Conservation (phyloP, 2,329 filamentous ascomycete genomes). For the Rutstroemia sp. region DNA sequence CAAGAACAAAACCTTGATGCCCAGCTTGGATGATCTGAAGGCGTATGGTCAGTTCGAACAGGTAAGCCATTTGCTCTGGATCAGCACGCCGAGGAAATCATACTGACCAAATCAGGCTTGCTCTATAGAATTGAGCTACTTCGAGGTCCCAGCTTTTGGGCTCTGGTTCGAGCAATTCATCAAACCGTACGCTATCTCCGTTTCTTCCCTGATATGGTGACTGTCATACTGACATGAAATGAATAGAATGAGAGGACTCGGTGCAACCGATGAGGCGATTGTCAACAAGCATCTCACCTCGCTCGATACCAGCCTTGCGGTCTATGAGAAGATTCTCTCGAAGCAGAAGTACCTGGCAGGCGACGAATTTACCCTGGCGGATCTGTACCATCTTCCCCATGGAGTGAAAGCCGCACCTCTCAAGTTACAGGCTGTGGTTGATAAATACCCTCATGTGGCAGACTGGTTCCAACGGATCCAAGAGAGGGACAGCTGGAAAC, state of each 20-base stretch:
- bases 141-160: neutral
- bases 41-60: slow-evolving; percentile 19
- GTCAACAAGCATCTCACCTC: neutral
- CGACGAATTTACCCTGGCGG: slow-evolving; percentile 16
- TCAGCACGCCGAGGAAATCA: neutral
- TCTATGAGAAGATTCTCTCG: slow-evolving; percentile 16
- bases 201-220: neutral
- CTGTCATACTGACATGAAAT: neutral
- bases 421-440: slow-evolving; percentile 2
- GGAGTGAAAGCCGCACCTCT: slow-evolving; percentile 1
- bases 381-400: slow-evolving; percentile 18
- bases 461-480: slow-evolving; percentile 5
- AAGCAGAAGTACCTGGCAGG: slow-evolving; percentile 20
- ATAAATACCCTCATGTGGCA: slow-evolving; percentile 7
- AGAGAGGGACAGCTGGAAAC: slow-evolving; percentile 11
- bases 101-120: neutral
- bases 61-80: neutral
- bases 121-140: neutral
- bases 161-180: neutral
- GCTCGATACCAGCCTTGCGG: slow-evolving; percentile 6
- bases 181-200: neutral
- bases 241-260: neutral
- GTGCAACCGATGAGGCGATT: neutral
- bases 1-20: slow-evolving; percentile 23
- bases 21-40: slow-evolving; percentile 20